Evolutionary conservation across 148 eudicot species (phyloP), one percentile per base, ranked within the genome.

Genomic region (Gaultheria prostrata): DNA sequence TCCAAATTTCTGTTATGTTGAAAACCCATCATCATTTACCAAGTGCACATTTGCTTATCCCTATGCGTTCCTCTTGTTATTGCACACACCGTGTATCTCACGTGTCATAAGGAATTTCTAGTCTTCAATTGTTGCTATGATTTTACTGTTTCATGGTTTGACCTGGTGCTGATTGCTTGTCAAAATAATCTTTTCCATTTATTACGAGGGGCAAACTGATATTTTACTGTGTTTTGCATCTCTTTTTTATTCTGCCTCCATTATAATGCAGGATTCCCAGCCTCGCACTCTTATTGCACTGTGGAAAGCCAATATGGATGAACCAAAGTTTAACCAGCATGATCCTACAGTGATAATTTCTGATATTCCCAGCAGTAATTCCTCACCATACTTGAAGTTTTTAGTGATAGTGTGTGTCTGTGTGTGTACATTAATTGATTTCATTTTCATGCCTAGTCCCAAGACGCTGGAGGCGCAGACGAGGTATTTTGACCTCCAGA

Each of bases 281-380:
- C 99, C 99, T 82, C 95, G 98, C 70, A 84, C 91, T 49, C 84
- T 86, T 54, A 79, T 97, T 81, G 90, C 95, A 74, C 82, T 97
- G 80, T 97, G 98, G 98, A 95, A 91, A 89, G 98, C 99, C 86
- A 89, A 83, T 81, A 79, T 97, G 93, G 98, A 92, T 78, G 98
- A 97, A 81, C 96, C 96, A 15, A 87, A 89, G 48, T 90, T 90
- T 78, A 89, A 85, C 87, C 93, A 84, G 85, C 83, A 91, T 73
- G 97, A 95, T 89, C 92, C 95, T 50, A 82, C 98, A 13, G 98
- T 92, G 33, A 67, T 91, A 83, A 86, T 94, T 50, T 83, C 93
- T 24, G 97, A 96, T 87, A 77, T 88, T 80, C 86, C 98, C 32
- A 86, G 79, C 81, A 95, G 98, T 93, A 97, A 90, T 87, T 85